These are phyloP conservation scores for Nigrospora oryzae DNA, from an alignment of 2,329 filamentous ascomycete genomes.

Conservation along the genomic window DNA sequence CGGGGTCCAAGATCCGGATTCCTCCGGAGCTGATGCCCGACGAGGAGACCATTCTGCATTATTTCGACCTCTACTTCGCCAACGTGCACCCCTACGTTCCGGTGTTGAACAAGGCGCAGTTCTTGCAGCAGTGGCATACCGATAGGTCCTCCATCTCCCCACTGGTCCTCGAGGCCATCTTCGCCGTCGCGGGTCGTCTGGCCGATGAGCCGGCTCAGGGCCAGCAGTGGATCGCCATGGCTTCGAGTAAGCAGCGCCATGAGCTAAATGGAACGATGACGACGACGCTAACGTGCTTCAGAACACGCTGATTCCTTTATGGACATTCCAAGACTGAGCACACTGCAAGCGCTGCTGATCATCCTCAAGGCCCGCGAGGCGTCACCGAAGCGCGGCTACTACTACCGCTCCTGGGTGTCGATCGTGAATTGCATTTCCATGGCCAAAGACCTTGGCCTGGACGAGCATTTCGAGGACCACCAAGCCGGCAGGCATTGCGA, in stretches of 20 bases:
- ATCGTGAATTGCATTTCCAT: slow-evolving; percentile 88
- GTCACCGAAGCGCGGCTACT: slow-evolving; percentile 89
- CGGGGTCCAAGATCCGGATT: slow-evolving; percentile 75
- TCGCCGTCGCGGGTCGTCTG: slow-evolving; percentile 78
- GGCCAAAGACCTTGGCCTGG: slow-evolving; percentile 82
- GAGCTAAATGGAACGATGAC: too few relatives aligned
- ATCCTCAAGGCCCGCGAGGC: slow-evolving; percentile 86
- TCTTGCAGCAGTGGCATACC: slow-evolving; percentile 85
- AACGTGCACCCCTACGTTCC: slow-evolving; percentile 91
- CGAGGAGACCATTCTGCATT: slow-evolving; percentile 71
- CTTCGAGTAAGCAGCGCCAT: slow-evolving; percentile 53
- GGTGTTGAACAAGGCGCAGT: slow-evolving; percentile 71
- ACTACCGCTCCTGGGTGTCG: slow-evolving; percentile 95
- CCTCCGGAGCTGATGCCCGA: slow-evolving; percentile 89
- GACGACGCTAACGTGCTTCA: slow-evolving; percentile 21
- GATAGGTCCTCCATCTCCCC: slow-evolving; percentile 81
- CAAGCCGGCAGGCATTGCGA: slow-evolving; percentile 63
- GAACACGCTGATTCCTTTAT: slow-evolving; percentile 90
- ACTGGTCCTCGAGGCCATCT: slow-evolving; percentile 79
- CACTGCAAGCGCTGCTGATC: slow-evolving; percentile 81
- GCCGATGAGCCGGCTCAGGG: slow-evolving; percentile 78
- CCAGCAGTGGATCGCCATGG: slow-evolving; percentile 87
- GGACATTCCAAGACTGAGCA: slow-evolving; percentile 83
- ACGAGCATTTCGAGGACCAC: slow-evolving; percentile 80
- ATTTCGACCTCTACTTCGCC: slow-evolving; percentile 84